These are phyloP conservation scores for Sporothrix schenckii DNA, from an alignment of 2,329 filamentous ascomycete genomes.

Conservation along the genomic window DNA sequence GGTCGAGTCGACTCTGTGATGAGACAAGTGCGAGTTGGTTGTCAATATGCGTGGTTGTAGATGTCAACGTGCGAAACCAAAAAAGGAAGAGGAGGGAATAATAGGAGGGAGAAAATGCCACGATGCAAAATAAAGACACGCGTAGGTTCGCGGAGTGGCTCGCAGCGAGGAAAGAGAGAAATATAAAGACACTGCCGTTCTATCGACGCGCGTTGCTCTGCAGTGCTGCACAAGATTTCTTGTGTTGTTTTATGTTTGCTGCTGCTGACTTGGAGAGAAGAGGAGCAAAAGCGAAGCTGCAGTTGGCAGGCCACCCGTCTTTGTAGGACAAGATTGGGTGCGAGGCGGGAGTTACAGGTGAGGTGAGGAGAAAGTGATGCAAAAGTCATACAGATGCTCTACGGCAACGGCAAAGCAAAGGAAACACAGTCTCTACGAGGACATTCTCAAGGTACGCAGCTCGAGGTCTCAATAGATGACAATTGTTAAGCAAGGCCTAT, in stretches of 20 bases:
- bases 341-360: neutral
- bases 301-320: neutral
- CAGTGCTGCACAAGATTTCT: neutral
- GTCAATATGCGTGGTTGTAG: neutral
- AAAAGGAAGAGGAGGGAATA: neutral
- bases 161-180: neutral
- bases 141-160: neutral
- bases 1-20: neutral
- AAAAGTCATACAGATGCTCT: too few species aligned
- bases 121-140: neutral
- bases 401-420: too few species aligned
- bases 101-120: neutral
- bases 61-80: neutral
- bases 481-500: too few species aligned
- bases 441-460: too few species aligned
- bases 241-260: neutral
- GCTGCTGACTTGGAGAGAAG: neutral
- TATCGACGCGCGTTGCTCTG: neutral
- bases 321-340: slow-evolving; percentile 12
- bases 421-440: too few species aligned
- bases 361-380: neutral
- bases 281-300: neutral
- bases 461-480: neutral
- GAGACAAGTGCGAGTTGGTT: neutral
- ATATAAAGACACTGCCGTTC: neutral